These are phyloP conservation scores for Pseudocercospora fijiensis DNA, from an alignment of 2,329 filamentous ascomycete species.

Conservation along the genomic window DNA sequence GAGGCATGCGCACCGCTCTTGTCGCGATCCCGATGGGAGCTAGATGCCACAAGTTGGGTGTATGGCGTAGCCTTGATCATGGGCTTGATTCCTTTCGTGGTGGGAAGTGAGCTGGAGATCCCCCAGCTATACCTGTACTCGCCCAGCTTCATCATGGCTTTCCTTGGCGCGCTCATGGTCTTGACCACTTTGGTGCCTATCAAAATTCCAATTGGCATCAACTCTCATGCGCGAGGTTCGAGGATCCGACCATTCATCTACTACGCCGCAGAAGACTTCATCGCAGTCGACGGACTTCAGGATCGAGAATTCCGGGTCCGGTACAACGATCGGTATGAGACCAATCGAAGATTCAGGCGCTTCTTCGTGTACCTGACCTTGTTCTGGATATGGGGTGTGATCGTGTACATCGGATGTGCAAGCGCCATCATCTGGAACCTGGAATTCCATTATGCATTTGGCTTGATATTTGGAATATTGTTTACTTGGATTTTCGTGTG, in stretches of 20 bases:
- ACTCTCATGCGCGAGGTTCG: slow-evolving; percentile 34
- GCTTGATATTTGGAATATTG: slow-evolving; percentile 31
- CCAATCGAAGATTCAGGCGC: slow-evolving; percentile 31
- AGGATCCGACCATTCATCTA: slow-evolving; percentile 36
- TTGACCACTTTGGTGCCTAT: slow-evolving; percentile 34
- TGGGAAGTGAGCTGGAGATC: slow-evolving; percentile 30
- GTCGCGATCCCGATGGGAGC: slow-evolving; percentile 33
- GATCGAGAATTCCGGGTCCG: slow-evolving; percentile 36
- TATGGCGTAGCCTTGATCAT: slow-evolving; percentile 35
- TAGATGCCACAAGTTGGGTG: slow-evolving; percentile 38
- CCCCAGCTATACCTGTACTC: slow-evolving; percentile 35
- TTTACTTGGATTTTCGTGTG: slow-evolving; percentile 35
- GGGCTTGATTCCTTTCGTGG: slow-evolving; percentile 35
- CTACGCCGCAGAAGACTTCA: slow-evolving; percentile 38
- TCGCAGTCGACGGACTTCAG: slow-evolving; percentile 37
- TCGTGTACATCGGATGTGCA: slow-evolving; percentile 33
- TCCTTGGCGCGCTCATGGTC: slow-evolving; percentile 34
- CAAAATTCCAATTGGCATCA: slow-evolving; percentile 36
- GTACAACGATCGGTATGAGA: slow-evolving; percentile 37
- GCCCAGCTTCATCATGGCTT: slow-evolving; percentile 36
- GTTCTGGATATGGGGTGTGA: slow-evolving; percentile 34
- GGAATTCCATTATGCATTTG: slow-evolving; percentile 36
- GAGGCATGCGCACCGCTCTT: slow-evolving; percentile 36
- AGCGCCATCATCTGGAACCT: slow-evolving; percentile 37
- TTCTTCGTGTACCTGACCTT: slow-evolving; percentile 35